Evolutionary conservation across 208 protist genomes (phyloP).

Genomic region (Kentomonas sorsogonicus): DNA sequence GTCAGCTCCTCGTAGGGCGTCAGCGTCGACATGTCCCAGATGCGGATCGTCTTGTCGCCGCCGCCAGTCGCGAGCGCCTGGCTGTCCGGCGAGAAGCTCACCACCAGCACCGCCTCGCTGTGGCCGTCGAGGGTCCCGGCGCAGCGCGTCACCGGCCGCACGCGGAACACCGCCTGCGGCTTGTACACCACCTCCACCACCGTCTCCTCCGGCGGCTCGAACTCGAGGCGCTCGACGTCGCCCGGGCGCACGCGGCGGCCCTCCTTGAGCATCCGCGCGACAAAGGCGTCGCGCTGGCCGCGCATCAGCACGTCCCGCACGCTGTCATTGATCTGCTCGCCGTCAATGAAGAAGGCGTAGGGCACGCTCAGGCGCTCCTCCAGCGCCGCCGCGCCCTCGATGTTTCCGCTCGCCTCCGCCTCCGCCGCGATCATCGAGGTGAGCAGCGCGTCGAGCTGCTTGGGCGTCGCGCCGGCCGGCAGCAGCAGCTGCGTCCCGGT

Average conservation of each 20-base stretch:
- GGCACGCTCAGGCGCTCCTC: constrained; percentile 75
- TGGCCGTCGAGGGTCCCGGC: constrained; percentile 92
- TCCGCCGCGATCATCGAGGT: constrained; percentile 65
- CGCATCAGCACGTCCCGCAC: constrained; percentile 83
- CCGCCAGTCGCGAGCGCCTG: constrained; percentile 89
- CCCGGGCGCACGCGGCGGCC: constrained; percentile 72
- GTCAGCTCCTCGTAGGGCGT: constrained; percentile 91
- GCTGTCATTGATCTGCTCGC: constrained; percentile 87
- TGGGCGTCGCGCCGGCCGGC: constrained; percentile 78
- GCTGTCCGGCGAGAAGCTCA: constrained; percentile 94
- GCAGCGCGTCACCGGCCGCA: constrained; percentile 94
- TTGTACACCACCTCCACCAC: constrained; percentile 89
- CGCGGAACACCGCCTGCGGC: constrained; percentile 96
- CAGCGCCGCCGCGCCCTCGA: no score
- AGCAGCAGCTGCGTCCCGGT: constrained; percentile 92
- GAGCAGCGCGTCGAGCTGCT: constrained; percentile 87
- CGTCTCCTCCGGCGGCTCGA: constrained; percentile 77
- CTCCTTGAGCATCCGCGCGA: constrained; percentile 77
- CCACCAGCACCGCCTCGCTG: constrained; percentile 92
- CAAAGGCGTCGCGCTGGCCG: constrained; percentile 66
- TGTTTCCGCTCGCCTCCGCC: neutral
- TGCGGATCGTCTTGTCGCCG: constrained; percentile 95
- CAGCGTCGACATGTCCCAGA: constrained; percentile 97
- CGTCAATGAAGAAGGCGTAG: constrained; percentile 95
- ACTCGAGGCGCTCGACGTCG: constrained; percentile 74